These are phyloP conservation scores for Boletus semigastroideus DNA, from an alignment of 1,284 basidiomycete genomes.

Conservation along the genomic window DNA sequence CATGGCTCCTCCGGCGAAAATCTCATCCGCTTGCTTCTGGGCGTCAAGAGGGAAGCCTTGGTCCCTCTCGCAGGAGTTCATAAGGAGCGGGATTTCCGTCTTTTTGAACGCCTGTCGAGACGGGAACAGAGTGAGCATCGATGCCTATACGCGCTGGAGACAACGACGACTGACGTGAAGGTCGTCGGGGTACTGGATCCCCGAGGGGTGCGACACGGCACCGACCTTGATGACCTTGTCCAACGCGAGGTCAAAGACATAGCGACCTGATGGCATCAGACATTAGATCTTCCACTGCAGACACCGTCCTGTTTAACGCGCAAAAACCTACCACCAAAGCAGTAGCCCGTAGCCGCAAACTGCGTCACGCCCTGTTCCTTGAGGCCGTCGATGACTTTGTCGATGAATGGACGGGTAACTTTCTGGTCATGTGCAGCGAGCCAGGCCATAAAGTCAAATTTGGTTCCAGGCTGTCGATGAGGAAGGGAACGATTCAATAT, in stretches of 20 bases:
- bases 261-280: constrained; percentile 28
- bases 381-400: constrained; percentile 31
- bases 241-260: constrained; percentile 37
- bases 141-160: too few species aligned
- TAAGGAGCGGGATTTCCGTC: constrained; percentile 40
- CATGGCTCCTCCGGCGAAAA: constrained; percentile 40
- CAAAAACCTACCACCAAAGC: constrained; percentile 30
- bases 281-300: background rate
- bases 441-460: constrained; percentile 42
- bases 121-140: background rate
- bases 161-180: constrained; percentile 11
- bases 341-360: constrained; percentile 32
- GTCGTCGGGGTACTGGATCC: constrained; percentile 45
- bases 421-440: constrained; percentile 19
- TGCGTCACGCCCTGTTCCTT: constrained; percentile 25
- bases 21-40: constrained; percentile 37
- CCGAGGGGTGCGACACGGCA: constrained; percentile 40
- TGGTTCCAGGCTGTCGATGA: background rate
- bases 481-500: background rate
- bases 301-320: too few species aligned
- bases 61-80: constrained; percentile 44
- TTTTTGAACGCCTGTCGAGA: constrained; percentile 30
- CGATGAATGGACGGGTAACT: constrained; percentile 26
- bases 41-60: constrained; percentile 31
- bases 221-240: constrained; percentile 30